Percentiles rank a stretch among this genome's conserved stretches.
Conservation (phyloP, 164 flowering plant species). For the Nymphaea colorata region DNA sequence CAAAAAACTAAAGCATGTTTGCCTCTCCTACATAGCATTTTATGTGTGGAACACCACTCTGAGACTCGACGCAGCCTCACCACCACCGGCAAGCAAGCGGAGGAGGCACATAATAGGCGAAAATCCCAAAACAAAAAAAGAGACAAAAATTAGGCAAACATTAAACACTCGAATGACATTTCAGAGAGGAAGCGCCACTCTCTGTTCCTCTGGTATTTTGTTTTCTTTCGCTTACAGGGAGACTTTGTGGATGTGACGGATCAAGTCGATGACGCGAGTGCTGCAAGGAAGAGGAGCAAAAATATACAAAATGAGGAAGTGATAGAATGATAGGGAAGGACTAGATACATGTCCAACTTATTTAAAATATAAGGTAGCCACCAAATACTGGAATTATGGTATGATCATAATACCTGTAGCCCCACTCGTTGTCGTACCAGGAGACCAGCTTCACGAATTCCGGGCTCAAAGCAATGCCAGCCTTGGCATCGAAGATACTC, state of each 20-base stretch:
- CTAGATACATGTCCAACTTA: too few relatives aligned
- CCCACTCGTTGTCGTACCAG: slow-evolving; percentile 96
- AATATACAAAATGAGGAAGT: too few relatives aligned
- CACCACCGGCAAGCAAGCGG: background rate
- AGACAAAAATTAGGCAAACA: background rate
- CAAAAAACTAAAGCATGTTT: background rate
- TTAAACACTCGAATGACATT: background rate
- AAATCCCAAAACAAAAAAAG: background rate
- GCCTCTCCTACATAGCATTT: background rate
- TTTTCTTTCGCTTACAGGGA: background rate
- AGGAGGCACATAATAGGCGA: background rate
- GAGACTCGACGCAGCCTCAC: background rate
- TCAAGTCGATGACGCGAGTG: background rate
- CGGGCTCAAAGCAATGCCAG: slow-evolving; percentile 80
- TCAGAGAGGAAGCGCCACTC: background rate
- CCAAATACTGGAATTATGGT: too few relatives aligned
- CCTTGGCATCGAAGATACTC: slow-evolving; percentile 94
- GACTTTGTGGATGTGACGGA: background rate
- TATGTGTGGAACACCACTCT: background rate
- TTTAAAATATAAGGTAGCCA: too few relatives aligned
- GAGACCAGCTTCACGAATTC: slow-evolving; percentile 74
- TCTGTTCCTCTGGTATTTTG: background rate
- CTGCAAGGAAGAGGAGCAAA: background rate
- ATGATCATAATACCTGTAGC: slow-evolving; percentile 49
- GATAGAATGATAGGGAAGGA: too few relatives aligned